Evolutionary conservation across 495 filamentous ascomycete species (phyloP).

Genomic region (Articulospora tetracladia): DNA sequence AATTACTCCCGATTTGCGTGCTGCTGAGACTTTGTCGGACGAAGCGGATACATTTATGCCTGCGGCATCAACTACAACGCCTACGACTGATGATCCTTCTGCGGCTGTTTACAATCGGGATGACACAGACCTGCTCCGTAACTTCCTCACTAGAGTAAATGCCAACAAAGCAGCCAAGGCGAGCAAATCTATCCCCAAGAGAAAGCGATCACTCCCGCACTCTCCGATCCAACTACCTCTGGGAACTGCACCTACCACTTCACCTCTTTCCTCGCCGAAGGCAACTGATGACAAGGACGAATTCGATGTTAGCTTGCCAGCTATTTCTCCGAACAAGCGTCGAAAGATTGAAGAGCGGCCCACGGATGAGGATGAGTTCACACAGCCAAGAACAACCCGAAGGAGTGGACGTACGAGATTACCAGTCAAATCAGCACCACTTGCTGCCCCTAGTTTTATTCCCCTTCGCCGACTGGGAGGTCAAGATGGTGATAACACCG

Average conservation of each 20-base stretch:
- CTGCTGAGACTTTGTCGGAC: background rate
- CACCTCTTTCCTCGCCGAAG: slow-evolving; percentile 21
- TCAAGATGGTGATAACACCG: slow-evolving; percentile 26
- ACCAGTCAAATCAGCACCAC: slow-evolving; percentile 18
- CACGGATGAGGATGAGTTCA: slow-evolving; percentile 11
- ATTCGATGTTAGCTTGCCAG: slow-evolving; percentile 19
- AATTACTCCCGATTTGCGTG: background rate
- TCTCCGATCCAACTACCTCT: slow-evolving; percentile 32
- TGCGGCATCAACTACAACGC: background rate
- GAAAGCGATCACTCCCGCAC: slow-evolving; percentile 28
- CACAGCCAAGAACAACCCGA: slow-evolving; percentile 11
- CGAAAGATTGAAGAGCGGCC: slow-evolving; percentile 2
- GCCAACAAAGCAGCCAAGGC: slow-evolving; percentile 37
- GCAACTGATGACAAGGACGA: slow-evolving; percentile 6
- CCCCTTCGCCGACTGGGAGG: slow-evolving; percentile 23
- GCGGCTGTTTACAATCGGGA: slow-evolving; percentile 18
- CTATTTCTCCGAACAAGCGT: slow-evolving; percentile 14
- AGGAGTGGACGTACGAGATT: slow-evolving; percentile 25
- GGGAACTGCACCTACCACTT: slow-evolving; percentile 34
- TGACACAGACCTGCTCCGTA: slow-evolving; percentile 41
- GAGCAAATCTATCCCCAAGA: slow-evolving; percentile 28
- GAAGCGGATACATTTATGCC: background rate
- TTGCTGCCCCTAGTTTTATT: slow-evolving; percentile 24
- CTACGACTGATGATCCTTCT: slow-evolving; percentile 7
- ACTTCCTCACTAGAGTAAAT: slow-evolving; percentile 40